phyloP scores from a whole-genome alignment of 495 filamentous ascomycete species.

The Gamarada debralockiae region DNA sequence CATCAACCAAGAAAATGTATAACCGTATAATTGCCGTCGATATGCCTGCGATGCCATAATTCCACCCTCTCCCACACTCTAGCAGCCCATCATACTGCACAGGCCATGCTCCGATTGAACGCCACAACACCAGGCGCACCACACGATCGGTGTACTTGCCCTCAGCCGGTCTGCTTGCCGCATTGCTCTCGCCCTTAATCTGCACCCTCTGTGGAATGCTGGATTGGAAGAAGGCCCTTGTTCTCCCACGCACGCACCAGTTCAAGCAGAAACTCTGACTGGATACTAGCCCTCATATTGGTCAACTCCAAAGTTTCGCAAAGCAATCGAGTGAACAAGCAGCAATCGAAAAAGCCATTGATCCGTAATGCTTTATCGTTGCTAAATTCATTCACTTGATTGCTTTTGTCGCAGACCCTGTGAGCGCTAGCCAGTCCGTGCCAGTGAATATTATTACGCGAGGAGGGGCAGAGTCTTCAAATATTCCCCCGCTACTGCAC shows the following conservation, averaged over 20 bases:
- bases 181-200: constrained; percentile 9
- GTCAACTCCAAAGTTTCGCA: neutral
- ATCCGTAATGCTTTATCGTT: neutral
- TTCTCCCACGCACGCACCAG: constrained; percentile 3
- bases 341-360: neutral
- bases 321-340: neutral
- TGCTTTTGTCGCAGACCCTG: neutral
- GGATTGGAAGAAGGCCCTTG: constrained; percentile 19
- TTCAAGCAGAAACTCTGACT: neutral
- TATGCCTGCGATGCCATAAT: constrained; percentile 4
- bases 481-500: constrained; percentile 21
- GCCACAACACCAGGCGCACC: constrained; percentile 1
- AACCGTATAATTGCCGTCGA: neutral
- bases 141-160: neutral
- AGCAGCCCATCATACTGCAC: constrained; percentile 4
- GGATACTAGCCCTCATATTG: neutral
- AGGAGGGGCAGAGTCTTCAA: constrained; percentile 24
- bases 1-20: neutral
- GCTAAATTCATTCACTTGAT: too few relatives aligned
- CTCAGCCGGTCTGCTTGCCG: constrained; percentile 21
- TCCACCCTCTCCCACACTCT: neutral
- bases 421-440: neutral
- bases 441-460: constrained; percentile 1
- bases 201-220: neutral
- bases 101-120: constrained; percentile 1